Percentiles rank a stretch among this genome's conserved stretches.
phyloP scores from a whole-genome alignment of 768 basidiomycete species.

The Trametes meyenii region DNA sequence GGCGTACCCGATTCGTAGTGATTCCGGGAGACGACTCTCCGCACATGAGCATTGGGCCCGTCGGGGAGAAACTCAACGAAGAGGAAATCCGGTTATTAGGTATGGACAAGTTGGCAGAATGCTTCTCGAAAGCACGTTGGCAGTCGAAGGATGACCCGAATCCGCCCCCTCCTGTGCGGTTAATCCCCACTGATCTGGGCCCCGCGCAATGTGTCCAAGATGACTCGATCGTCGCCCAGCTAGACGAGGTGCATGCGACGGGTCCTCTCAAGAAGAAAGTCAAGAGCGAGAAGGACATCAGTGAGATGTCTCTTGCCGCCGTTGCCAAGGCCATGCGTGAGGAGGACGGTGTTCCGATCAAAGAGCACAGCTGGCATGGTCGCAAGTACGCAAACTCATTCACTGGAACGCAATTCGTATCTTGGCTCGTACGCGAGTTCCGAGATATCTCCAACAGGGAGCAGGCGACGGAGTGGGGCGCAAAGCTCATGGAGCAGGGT shows the following conservation, averaged over 20 bases:
- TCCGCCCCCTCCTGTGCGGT: slow-evolving; percentile 58
- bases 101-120: slow-evolving; percentile 88
- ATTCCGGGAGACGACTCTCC: slow-evolving; percentile 83
- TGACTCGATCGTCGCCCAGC: slow-evolving; percentile 72
- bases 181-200: slow-evolving; percentile 84
- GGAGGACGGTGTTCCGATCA: slow-evolving; percentile 82
- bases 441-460: slow-evolving; percentile 83
- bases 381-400: slow-evolving; percentile 79
- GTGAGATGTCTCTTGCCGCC: slow-evolving; percentile 59
- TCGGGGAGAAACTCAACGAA: slow-evolving; percentile 77
- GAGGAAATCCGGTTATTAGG: slow-evolving; percentile 89
- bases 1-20: slow-evolving; percentile 92
- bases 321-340: slow-evolving; percentile 87
- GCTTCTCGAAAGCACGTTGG: slow-evolving; percentile 87
- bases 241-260: slow-evolving; percentile 77
- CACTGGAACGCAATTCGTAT: slow-evolving; percentile 86
- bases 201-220: slow-evolving; percentile 82
- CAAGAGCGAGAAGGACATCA: slow-evolving; percentile 75
- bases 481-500: slow-evolving; percentile 75
- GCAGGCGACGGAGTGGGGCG: slow-evolving; percentile 80
- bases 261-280: slow-evolving; percentile 80
- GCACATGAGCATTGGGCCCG: slow-evolving; percentile 52
- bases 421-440: slow-evolving; percentile 92
- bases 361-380: slow-evolving; percentile 83
- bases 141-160: slow-evolving; percentile 59